A percentile compares a stretch with the other conserved stretches of the same genome.
Evolutionary conservation across 257 asterid species (phyloP).

Genomic region (Lavandula angustifolia): DNA sequence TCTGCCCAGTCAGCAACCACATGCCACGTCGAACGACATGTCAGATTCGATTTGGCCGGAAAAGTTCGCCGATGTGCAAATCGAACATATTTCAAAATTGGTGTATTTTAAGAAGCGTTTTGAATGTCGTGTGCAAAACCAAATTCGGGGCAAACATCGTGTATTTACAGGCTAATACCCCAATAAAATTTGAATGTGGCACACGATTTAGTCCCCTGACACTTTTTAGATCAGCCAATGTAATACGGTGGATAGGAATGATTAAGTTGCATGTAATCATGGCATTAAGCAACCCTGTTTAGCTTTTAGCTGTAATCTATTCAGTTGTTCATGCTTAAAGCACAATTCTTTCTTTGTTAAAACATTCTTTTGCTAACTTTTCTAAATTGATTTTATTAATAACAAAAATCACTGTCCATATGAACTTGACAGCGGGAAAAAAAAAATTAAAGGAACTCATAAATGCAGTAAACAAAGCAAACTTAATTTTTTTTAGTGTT

Average conservation of each 20-base stretch:
- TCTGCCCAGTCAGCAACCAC: too few relatives aligned
- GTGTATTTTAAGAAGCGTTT: too few relatives aligned
- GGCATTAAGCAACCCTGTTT: slow-evolving; percentile 31
- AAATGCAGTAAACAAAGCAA: slow-evolving; percentile 34
- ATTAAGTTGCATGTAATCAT: slow-evolving; percentile 45
- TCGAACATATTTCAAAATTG: too few relatives aligned
- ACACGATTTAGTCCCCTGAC: too few relatives aligned
- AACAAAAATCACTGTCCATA: slow-evolving; percentile 19
- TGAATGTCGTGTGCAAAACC: too few relatives aligned
- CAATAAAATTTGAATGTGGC: too few relatives aligned
- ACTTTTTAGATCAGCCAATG: too few relatives aligned
- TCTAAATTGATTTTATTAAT: slow-evolving; percentile 3
- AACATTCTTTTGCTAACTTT: slow-evolving; percentile 38
- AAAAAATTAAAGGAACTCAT: not conserved
- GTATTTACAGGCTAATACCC: too few relatives aligned
- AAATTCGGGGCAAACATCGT: too few relatives aligned
- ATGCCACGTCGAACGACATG: too few relatives aligned
- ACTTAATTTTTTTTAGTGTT: slow-evolving; percentile 43
- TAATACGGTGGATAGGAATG: slow-evolving; percentile 3
- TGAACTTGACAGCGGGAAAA: slow-evolving; percentile 28
- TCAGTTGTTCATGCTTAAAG: slow-evolving; percentile 55
- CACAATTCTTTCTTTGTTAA: slow-evolving; percentile 46
- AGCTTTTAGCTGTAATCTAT: slow-evolving; percentile 55
- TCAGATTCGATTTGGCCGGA: too few relatives aligned
- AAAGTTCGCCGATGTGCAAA: too few relatives aligned